These are phyloP conservation scores for Actinomortierella ambigua DNA, from an alignment of 371 early-diverging fungal genomes.

Conservation along the genomic window DNA sequence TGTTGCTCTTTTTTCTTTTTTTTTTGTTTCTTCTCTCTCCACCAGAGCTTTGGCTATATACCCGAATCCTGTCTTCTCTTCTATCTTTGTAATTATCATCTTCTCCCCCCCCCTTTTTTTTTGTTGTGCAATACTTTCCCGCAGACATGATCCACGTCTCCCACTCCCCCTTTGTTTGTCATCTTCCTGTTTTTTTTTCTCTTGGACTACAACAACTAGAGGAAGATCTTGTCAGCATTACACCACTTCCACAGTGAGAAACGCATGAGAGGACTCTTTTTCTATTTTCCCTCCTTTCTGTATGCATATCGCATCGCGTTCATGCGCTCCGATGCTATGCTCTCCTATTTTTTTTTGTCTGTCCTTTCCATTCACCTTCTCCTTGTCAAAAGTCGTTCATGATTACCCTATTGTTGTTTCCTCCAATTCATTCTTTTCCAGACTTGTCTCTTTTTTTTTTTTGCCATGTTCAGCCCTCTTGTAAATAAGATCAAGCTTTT, in stretches of 20 bases:
- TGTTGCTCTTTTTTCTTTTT: background rate
- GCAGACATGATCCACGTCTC: background rate
- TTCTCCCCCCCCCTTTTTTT: background rate
- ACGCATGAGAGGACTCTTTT: background rate
- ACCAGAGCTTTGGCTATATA: background rate
- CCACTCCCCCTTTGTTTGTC: conserved; percentile 1
- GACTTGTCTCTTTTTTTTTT: too few species aligned
- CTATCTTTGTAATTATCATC: background rate
- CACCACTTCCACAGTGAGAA: background rate
- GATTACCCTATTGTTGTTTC: too few species aligned
- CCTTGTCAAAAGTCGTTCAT: too few species aligned
- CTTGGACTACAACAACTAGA: background rate
- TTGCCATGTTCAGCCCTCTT: too few species aligned
- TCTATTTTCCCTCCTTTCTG: background rate
- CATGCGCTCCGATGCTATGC: too few species aligned
- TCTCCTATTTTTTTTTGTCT: too few species aligned
- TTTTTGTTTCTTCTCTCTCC: background rate
- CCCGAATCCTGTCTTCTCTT: background rate
- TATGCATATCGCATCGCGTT: background rate
- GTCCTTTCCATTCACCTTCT: too few species aligned
- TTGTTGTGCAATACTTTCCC: background rate
- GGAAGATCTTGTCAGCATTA: background rate
- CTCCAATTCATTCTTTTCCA: too few species aligned
- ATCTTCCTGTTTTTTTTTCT: conserved; percentile 1
- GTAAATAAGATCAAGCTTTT: too few species aligned